Percentiles rank a stretch among this genome's conserved stretches.
phyloP scores from a whole-genome alignment of 2,329 filamentous ascomycete genomes.

The Juglanconis juglandina region DNA sequence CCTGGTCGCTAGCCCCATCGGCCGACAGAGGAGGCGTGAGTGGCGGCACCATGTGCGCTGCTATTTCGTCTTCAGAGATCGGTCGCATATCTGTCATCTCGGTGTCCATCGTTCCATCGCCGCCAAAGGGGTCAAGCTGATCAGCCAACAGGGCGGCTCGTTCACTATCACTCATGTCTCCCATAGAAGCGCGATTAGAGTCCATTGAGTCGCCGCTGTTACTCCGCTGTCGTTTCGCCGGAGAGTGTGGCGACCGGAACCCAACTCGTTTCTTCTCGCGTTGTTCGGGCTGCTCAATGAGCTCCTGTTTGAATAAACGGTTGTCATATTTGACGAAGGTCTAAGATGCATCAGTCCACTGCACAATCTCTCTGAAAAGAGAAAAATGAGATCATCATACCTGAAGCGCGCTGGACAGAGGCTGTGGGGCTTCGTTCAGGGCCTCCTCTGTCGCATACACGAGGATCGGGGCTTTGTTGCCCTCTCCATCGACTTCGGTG shows the following conservation, averaged over 20 bases:
- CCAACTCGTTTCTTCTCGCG: conserved; percentile 25
- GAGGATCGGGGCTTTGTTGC: conserved; percentile 23
- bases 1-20: conserved; percentile 8
- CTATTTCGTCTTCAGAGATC: conserved; percentile 8
- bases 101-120: conserved; percentile 3
- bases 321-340: conserved; percentile 35
- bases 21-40: conserved; percentile 13
- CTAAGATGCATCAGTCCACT: conserved; percentile 5
- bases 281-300: conserved; percentile 24
- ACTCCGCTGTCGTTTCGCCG: conserved; percentile 13
- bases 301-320: conserved; percentile 31
- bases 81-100: conserved; percentile 12
- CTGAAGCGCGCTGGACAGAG: conserved; percentile 26
- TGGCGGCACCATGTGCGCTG: conserved; percentile 9
- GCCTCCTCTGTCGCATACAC: conserved; percentile 31
- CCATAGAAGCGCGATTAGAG: conserved; percentile 16
- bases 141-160: conserved; percentile 10
- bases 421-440: conserved; percentile 20
- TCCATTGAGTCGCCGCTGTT: conserved; percentile 17
- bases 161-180: conserved; percentile 14
- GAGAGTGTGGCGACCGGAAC: conserved; percentile 4
- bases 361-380: not conserved
- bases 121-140: conserved; percentile 10
- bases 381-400: not conserved
- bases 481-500: conserved; percentile 15